Evolutionary conservation across 495 filamentous ascomycete genomes (phyloP).

Genomic region (Staphylotrichum tortipilum): DNA sequence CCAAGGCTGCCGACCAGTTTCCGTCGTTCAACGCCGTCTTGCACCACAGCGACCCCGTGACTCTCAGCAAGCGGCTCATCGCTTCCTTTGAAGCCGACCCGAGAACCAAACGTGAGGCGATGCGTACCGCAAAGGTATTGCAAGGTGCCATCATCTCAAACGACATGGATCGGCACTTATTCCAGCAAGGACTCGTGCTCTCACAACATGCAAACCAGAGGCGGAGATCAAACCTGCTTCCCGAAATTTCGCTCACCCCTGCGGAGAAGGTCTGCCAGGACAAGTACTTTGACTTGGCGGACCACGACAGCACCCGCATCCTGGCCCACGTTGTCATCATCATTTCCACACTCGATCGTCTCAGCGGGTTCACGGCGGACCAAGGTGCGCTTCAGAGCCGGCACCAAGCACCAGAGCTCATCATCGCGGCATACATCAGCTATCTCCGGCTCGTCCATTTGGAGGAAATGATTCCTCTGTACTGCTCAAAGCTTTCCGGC

Average conservation of each 20-base stretch:
- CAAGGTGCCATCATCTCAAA: slow-evolving; percentile 58
- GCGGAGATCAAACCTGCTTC: slow-evolving; percentile 42
- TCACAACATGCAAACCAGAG: slow-evolving; percentile 43
- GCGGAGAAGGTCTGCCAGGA: slow-evolving; percentile 25
- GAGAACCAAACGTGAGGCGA: slow-evolving; percentile 41
- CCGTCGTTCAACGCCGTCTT: slow-evolving; percentile 43
- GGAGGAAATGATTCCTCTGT: slow-evolving; percentile 70
- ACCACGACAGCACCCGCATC: slow-evolving; percentile 52
- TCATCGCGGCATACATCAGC: slow-evolving; percentile 74
- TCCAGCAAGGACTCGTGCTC: slow-evolving; percentile 50
- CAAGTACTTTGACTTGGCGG: slow-evolving; percentile 41
- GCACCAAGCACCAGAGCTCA: slow-evolving; percentile 45
- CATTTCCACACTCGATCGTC: slow-evolving; percentile 40
- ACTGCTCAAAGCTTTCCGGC: slow-evolving; percentile 65
- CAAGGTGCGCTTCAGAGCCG: slow-evolving; percentile 16
- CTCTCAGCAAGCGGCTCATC: slow-evolving; percentile 43
- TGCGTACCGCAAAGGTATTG: slow-evolving; percentile 52
- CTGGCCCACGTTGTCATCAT: slow-evolving; percentile 51
- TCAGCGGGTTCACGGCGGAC: slow-evolving; percentile 37
- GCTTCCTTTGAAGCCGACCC: slow-evolving; percentile 39
- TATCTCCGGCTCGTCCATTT: slow-evolving; percentile 61
- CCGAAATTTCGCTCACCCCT: slow-evolving; percentile 20
- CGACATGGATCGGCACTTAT: slow-evolving; percentile 46
- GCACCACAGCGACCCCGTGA: slow-evolving; percentile 43
- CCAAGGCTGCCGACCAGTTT: slow-evolving; percentile 34